Percentiles rank a stretch among this genome's conserved stretches.
Conservation (phyloP, 1,139 yeast species). For the Tardiomyces depauwii region DNA sequence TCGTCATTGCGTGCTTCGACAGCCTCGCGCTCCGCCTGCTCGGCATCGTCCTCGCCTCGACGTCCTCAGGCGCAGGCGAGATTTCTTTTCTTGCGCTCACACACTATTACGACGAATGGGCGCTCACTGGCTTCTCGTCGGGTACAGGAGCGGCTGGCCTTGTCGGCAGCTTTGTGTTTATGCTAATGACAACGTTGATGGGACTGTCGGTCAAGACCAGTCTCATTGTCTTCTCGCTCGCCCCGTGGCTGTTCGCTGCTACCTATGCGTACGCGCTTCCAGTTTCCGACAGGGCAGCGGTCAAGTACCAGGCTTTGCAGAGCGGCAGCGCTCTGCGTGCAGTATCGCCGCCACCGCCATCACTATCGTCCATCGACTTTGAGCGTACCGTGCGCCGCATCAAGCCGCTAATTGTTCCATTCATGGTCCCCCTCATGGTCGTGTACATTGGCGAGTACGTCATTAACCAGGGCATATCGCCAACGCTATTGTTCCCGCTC, state of each 20-base stretch:
- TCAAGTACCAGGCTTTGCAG: not conserved
- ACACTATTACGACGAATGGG: conserved; percentile 39
- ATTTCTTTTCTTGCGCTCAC: conserved; percentile 78
- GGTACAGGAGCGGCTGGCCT: conserved; percentile 97
- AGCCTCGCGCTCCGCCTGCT: conserved; percentile 33
- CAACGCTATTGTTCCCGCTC: conserved; percentile 71
- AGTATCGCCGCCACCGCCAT: conserved; percentile 3
- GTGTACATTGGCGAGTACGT: conserved; percentile 83
- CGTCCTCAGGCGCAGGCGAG: conserved; percentile 86
- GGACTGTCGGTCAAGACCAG: conserved; percentile 35
- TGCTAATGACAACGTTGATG: conserved; percentile 45
- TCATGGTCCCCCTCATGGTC: conserved; percentile 69
- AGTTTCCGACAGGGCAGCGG: not conserved
- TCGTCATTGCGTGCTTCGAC: conserved; percentile 42
- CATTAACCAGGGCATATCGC: conserved; percentile 86
- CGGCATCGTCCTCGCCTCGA: conserved; percentile 75
- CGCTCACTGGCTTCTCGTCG: conserved; percentile 79
- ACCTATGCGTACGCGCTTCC: conserved; percentile 30
- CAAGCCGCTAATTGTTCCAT: conserved; percentile 47
- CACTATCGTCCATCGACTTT: conserved; percentile 2
- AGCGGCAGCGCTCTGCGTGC: not conserved
- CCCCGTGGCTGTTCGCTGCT: conserved; percentile 36
- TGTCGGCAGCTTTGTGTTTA: conserved; percentile 55
- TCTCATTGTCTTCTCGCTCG: conserved; percentile 32
- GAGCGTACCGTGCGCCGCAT: conserved; percentile 31